Evolutionary conservation across 2,329 filamentous ascomycete species (phyloP).

Genomic region (Cordyceps cicadae): DNA sequence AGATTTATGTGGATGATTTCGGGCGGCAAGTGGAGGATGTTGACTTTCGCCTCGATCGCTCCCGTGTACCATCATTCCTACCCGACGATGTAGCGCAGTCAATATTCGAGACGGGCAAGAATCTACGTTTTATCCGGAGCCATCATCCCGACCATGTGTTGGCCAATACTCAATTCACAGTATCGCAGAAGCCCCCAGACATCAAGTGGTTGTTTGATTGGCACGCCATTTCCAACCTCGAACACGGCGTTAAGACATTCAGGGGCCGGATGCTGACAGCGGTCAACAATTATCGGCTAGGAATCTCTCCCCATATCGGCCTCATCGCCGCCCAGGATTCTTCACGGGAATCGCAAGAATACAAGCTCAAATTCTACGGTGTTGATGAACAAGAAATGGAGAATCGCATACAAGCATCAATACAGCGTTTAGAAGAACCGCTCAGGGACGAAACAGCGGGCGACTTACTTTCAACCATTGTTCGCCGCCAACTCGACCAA

Average conservation of each 20-base stretch:
- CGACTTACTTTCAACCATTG: slow-evolving; percentile 33
- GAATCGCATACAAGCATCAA: slow-evolving; percentile 41
- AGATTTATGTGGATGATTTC: slow-evolving; percentile 48
- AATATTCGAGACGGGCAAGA: slow-evolving; percentile 75
- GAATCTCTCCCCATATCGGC: neutral
- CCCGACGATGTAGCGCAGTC: slow-evolving; percentile 57
- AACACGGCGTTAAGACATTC: slow-evolving; percentile 44
- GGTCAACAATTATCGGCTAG: slow-evolving; percentile 12
- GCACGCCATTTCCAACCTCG: slow-evolving; percentile 57
- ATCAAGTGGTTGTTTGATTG: slow-evolving; percentile 66
- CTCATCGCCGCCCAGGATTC: no score
- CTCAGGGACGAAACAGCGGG: slow-evolving; percentile 16
- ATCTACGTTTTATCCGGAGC: slow-evolving; percentile 61
- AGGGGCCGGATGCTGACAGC: slow-evolving; percentile 21
- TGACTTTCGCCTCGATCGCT: slow-evolving; percentile 55
- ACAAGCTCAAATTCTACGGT: slow-evolving; percentile 38
- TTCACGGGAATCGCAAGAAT: neutral
- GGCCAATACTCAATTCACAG: slow-evolving; percentile 41
- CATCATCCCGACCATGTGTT: slow-evolving; percentile 67
- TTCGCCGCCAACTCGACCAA: slow-evolving; percentile 31
- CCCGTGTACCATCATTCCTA: slow-evolving; percentile 64
- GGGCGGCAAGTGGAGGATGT: slow-evolving; percentile 48
- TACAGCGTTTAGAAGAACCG: slow-evolving; percentile 33
- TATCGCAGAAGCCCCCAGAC: slow-evolving; percentile 42
- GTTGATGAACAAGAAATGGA: slow-evolving; percentile 39